Evolutionary conservation across 2,329 filamentous ascomycete genomes (phyloP).

Genomic region (Chaetomium sp.): DNA sequence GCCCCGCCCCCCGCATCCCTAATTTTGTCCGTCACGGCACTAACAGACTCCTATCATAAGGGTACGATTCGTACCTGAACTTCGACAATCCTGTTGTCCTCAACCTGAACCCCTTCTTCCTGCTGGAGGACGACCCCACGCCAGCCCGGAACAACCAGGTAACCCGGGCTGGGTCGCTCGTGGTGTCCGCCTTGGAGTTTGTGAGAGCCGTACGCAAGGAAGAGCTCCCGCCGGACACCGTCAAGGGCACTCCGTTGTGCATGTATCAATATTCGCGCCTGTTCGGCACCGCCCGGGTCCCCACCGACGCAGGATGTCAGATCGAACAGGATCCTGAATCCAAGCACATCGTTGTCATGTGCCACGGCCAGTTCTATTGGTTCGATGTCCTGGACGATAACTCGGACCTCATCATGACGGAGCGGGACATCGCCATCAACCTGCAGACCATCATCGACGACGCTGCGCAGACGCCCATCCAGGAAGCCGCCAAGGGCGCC

Average conservation of each 20-base stretch:
- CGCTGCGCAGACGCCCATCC: constrained; percentile 83
- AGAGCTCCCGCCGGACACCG: constrained; percentile 84
- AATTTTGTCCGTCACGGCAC: not conserved
- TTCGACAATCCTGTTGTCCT: constrained; percentile 97
- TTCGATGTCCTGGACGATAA: constrained; percentile 96
- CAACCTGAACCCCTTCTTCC: constrained; percentile 96
- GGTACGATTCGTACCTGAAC: constrained; percentile 98
- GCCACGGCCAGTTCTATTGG: constrained; percentile 97
- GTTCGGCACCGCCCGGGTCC: constrained; percentile 92
- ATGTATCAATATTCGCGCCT: constrained; percentile 98
- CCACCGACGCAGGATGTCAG: constrained; percentile 90
- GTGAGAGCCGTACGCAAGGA: constrained; percentile 90
- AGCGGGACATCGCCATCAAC: constrained; percentile 89
- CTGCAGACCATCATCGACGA: constrained; percentile 91
- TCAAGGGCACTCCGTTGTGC: constrained; percentile 82
- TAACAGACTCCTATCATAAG: constrained; percentile 50
- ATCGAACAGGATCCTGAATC: constrained; percentile 94
- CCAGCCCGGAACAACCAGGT: constrained; percentile 96
- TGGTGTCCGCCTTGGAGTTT: constrained; percentile 87
- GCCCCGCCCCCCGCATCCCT: too few species aligned
- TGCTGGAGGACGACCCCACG: constrained; percentile 95
- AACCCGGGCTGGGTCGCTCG: constrained; percentile 87
- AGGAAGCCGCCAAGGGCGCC: constrained; percentile 93
- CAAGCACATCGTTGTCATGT: constrained; percentile 90
- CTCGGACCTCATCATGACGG: constrained; percentile 93